These are phyloP conservation scores for Tolypocladium sp. DNA, from an alignment of 2,329 filamentous ascomycete species.

Conservation along the genomic window DNA sequence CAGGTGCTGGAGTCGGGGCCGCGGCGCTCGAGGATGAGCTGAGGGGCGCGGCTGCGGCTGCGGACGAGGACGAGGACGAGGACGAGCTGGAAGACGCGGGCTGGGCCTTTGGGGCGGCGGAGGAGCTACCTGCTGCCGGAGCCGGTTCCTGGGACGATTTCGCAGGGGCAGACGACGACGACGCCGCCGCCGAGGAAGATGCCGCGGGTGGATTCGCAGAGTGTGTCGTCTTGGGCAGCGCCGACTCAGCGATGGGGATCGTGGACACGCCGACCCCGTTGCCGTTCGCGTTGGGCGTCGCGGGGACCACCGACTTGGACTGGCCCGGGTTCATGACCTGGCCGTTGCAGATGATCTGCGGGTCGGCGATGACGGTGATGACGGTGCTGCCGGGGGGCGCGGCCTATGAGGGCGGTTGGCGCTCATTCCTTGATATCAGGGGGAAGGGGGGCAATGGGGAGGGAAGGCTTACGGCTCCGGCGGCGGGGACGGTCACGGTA, in stretches of 20 bases:
- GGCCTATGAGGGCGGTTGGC: not conserved
- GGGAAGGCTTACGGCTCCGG: not conserved
- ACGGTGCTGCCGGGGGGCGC: not conserved
- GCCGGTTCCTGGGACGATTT: not conserved
- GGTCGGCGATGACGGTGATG: not conserved
- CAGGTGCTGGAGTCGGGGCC: not conserved
- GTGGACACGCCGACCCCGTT: conserved; percentile 20
- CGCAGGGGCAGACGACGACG: not conserved
- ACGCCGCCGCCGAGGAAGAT: not conserved
- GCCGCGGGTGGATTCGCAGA: not conserved
- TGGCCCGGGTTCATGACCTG: not conserved
- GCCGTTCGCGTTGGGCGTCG: conserved; percentile 9
- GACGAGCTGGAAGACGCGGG: not conserved
- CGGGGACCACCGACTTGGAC: not conserved
- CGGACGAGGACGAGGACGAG: too few relatives aligned
- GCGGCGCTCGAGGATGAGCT: not conserved
- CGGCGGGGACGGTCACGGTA: not conserved
- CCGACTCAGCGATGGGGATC: conserved; percentile 15
- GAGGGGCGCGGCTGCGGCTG: not conserved
- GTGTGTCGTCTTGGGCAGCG: conserved; percentile 19
- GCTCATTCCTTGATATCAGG: not conserved
- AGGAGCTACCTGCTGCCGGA: not conserved
- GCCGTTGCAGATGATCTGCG: not conserved
- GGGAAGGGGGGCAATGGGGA: not conserved
- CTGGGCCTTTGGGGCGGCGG: not conserved